Evolutionary conservation across 768 basidiomycete genomes (phyloP).

Genomic region (Hydnum rufescens): DNA sequence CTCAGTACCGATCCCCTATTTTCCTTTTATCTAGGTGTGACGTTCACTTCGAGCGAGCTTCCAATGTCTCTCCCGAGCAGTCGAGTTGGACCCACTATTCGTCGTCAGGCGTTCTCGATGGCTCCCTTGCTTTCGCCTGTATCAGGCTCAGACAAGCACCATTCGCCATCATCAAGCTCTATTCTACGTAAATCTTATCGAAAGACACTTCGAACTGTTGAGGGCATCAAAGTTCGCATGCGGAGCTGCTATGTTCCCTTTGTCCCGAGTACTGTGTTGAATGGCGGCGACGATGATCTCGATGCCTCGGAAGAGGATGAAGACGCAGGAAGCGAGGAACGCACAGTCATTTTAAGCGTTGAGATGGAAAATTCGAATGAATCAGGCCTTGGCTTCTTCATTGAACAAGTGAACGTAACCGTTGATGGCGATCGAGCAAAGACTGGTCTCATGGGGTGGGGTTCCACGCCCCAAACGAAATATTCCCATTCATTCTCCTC

Average conservation of each 20-base stretch:
- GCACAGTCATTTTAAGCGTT: slow-evolving; percentile 75
- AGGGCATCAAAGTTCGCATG: slow-evolving; percentile 82
- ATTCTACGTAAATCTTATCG: slow-evolving; percentile 76
- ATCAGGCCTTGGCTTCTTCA: slow-evolving; percentile 38
- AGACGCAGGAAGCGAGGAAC: slow-evolving; percentile 60
- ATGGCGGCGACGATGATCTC: slow-evolving; percentile 10
- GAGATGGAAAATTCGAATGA: slow-evolving; percentile 75
- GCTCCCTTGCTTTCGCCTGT: neutral
- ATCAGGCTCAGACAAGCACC: neutral
- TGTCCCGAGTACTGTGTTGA: slow-evolving; percentile 18
- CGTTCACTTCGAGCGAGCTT: slow-evolving; percentile 6
- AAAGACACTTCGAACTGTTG: slow-evolving; percentile 54
- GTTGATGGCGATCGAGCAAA: slow-evolving; percentile 48
- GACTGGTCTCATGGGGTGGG: slow-evolving; percentile 31
- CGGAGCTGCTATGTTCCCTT: slow-evolving; percentile 85
- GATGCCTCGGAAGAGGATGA: slow-evolving; percentile 19
- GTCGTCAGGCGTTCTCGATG: slow-evolving; percentile 40
- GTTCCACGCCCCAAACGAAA: slow-evolving; percentile 17
- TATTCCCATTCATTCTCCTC: slow-evolving; percentile 57
- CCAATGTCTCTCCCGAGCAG: slow-evolving; percentile 35
- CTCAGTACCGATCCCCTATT: neutral
- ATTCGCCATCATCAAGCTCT: slow-evolving; percentile 20
- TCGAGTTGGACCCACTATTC: slow-evolving; percentile 47
- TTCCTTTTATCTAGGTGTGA: neutral
- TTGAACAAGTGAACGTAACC: slow-evolving; percentile 55